phyloP scores from a whole-genome alignment of 78 protist genomes.

The slime mould (Dictyostelium discoideum) region dicty_2.7 NC_007088.5:3048501-3049000 shows the following conservation, averaged over 20 bases:
- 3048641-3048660: conserved; percentile 67
- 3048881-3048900: conserved; percentile 27
- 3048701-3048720: conserved; percentile 83
- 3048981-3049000: too few relatives aligned
- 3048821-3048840: conserved; percentile 1
- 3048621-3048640: conserved; percentile 68
- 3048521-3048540: conserved; percentile 63
- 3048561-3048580: conserved; percentile 57
- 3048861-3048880: conserved; percentile 45
- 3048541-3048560: conserved; percentile 80
- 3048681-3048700: conserved; percentile 81
- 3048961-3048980: not conserved
- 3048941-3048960: not conserved
- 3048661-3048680: conserved; percentile 75
- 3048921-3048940: too few relatives aligned
- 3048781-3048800: conserved; percentile 14
- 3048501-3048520: conserved; percentile 72
- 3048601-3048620: conserved; percentile 73
- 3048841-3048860: conserved; percentile 30
- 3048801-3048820: not conserved
- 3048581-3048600: conserved; percentile 58
- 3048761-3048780: conserved; percentile 76
- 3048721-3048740: conserved; percentile 38
- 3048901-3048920: not conserved
- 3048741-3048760: conserved; percentile 65